Percentiles rank a stretch among this genome's conserved stretches.
Evolutionary conservation across 2,329 filamentous ascomycete species (phyloP).

Genomic region (Fonsecaea multimorphosa): DNA sequence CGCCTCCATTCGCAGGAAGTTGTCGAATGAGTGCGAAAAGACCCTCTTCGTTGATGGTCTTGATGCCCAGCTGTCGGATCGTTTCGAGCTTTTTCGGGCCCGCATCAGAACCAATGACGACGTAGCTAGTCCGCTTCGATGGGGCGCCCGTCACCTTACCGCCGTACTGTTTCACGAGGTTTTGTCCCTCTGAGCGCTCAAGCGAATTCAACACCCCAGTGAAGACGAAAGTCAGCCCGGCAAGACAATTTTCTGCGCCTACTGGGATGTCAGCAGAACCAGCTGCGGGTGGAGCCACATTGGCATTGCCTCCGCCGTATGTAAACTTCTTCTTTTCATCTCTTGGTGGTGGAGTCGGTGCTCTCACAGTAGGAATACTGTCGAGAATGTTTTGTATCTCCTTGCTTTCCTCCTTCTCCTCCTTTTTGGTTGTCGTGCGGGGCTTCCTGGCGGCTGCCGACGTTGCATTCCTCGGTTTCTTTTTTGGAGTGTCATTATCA

Average conservation of each 20-base stretch:
- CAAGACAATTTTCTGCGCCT: slow-evolving; percentile 86
- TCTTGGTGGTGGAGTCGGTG: slow-evolving; percentile 81
- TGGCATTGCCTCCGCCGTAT: slow-evolving; percentile 57
- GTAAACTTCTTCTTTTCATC: slow-evolving; percentile 73
- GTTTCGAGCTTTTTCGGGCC: slow-evolving; percentile 91
- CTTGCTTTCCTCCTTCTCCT: slow-evolving; percentile 69
- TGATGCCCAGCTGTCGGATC: slow-evolving; percentile 78
- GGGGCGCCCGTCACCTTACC: slow-evolving; percentile 86
- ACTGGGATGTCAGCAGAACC: slow-evolving; percentile 75
- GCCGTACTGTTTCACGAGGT: slow-evolving; percentile 88
- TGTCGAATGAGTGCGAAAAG: slow-evolving; percentile 82
- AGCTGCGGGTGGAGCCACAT: slow-evolving; percentile 66
- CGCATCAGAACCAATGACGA: slow-evolving; percentile 88
- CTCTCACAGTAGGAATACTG: slow-evolving; percentile 79
- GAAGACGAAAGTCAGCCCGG: slow-evolving; percentile 91
- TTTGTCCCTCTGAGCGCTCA: slow-evolving; percentile 82
- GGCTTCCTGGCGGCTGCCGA: slow-evolving; percentile 52
- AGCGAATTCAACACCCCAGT: slow-evolving; percentile 84
- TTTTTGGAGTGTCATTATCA: slow-evolving; percentile 63
- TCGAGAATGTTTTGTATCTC: slow-evolving; percentile 84
- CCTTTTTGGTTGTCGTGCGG: slow-evolving; percentile 69
- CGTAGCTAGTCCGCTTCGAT: slow-evolving; percentile 91
- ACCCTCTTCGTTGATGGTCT: slow-evolving; percentile 92
- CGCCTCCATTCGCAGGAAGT: slow-evolving; percentile 84
- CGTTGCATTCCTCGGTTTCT: slow-evolving; percentile 47